A percentile compares a stretch with the other conserved stretches of the same genome.
phyloP scores from a whole-genome alignment of 1,284 basidiomycete species.

The Boletus smithii region DNA sequence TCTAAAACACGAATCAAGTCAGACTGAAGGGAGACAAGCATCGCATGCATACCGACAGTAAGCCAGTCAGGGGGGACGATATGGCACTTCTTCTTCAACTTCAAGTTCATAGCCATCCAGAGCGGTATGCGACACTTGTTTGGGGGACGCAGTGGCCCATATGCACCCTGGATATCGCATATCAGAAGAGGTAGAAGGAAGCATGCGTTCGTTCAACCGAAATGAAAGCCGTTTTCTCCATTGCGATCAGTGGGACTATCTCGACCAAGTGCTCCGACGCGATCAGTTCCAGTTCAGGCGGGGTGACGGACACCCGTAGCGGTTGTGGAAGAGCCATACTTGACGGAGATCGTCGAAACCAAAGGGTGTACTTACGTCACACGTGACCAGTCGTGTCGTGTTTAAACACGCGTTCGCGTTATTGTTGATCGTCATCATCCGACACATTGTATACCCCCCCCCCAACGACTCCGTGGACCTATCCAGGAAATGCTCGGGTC shows the following conservation, averaged over 20 bases:
- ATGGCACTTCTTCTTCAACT: slow-evolving; percentile 90
- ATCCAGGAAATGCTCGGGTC: slow-evolving; percentile 43
- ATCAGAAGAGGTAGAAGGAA: slow-evolving; percentile 35
- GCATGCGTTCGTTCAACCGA: slow-evolving; percentile 42
- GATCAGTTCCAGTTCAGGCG: slow-evolving; percentile 82
- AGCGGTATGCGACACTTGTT: slow-evolving; percentile 80
- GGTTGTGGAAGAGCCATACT: slow-evolving; percentile 58
- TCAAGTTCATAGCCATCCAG: slow-evolving; percentile 94
- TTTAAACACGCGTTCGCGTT: slow-evolving; percentile 6
- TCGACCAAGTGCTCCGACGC: slow-evolving; percentile 80
- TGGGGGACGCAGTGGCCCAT: slow-evolving; percentile 91
- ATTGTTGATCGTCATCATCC: not conserved
- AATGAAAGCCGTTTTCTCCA: slow-evolving; percentile 86
- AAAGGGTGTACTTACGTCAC: slow-evolving; percentile 33
- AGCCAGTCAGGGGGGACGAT: slow-evolving; percentile 91
- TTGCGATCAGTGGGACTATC: slow-evolving; percentile 80
- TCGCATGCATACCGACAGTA: slow-evolving; percentile 56
- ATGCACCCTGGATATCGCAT: slow-evolving; percentile 63
- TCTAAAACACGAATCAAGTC: slow-evolving; percentile 40
- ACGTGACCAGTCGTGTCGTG: slow-evolving; percentile 30
- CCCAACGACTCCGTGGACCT: too few relatives aligned
- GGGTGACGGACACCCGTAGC: slow-evolving; percentile 61
- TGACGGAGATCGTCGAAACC: too few relatives aligned
- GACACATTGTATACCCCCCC: too few relatives aligned
- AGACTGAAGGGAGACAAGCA: not conserved